Evolutionary conservation across 2,329 filamentous ascomycete genomes (phyloP).

Genomic region (Coniella lustricola): DNA sequence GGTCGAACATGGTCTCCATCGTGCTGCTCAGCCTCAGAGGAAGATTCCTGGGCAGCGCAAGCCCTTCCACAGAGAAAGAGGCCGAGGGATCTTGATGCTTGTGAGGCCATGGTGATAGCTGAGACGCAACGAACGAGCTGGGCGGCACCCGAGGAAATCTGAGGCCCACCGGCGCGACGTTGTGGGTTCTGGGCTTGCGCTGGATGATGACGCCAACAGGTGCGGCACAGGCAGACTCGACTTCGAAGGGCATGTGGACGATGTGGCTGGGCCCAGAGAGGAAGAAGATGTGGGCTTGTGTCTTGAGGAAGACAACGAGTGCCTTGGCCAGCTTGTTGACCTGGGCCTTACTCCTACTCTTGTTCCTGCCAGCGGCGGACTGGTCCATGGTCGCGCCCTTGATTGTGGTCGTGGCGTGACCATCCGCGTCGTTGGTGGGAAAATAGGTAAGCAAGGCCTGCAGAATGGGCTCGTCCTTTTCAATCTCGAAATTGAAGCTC

Average conservation of each 20-base stretch:
- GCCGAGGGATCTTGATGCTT: constrained; percentile 34
- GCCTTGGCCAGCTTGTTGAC: constrained; percentile 49
- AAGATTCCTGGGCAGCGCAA: constrained; percentile 48
- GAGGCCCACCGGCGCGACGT: constrained; percentile 43
- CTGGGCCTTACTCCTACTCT: constrained; percentile 3
- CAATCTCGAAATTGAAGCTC: constrained; percentile 76
- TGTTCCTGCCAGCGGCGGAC: neutral
- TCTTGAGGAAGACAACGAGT: constrained; percentile 84
- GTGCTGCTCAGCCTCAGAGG: constrained; percentile 46
- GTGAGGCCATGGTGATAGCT: constrained; percentile 47
- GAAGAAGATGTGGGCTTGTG: constrained; percentile 90
- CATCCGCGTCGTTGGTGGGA: constrained; percentile 40
- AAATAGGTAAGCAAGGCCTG: constrained; percentile 85
- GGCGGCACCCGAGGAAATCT: constrained; percentile 60
- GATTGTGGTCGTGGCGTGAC: constrained; percentile 20
- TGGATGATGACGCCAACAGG: constrained; percentile 81
- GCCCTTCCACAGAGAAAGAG: constrained; percentile 50
- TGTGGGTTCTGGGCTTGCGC: constrained; percentile 57
- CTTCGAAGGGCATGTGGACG: constrained; percentile 89
- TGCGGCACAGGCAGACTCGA: constrained; percentile 77
- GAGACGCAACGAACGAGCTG: constrained; percentile 74
- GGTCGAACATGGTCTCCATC: constrained; percentile 52
- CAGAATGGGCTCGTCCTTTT: constrained; percentile 71
- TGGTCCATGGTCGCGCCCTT: constrained; percentile 12
- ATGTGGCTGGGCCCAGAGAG: constrained; percentile 82